phyloP scores from a whole-genome alignment of 108 stramenopile species.

The Fragilaria radians region DNA sequence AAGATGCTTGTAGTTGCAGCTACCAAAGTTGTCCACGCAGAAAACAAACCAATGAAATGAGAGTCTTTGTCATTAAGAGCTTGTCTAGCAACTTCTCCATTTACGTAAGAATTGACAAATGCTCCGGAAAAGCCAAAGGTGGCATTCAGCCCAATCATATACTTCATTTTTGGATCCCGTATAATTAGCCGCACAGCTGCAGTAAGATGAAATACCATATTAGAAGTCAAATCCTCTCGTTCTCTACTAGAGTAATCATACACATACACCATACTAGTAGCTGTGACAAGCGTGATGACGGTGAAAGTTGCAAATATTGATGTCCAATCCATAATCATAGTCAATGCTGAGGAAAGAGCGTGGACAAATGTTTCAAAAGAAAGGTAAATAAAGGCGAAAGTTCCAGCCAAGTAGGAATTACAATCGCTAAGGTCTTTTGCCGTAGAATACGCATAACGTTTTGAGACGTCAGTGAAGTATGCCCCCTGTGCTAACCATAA shows the following conservation, averaged over 20 bases:
- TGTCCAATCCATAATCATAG: constrained; percentile 33
- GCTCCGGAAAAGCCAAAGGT: constrained; percentile 65
- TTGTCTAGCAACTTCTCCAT: constrained; percentile 60
- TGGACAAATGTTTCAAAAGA: constrained; percentile 32
- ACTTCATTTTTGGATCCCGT: constrained; percentile 71
- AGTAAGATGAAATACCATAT: constrained; percentile 33
- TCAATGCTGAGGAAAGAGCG: constrained; percentile 48
- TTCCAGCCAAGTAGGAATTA: constrained; percentile 49
- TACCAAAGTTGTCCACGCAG: constrained; percentile 39
- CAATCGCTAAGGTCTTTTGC: too few species aligned
- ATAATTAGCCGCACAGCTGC: constrained; percentile 50
- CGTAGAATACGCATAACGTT: constrained; percentile 48
- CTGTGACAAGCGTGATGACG: constrained; percentile 31
- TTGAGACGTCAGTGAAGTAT: constrained; percentile 56
- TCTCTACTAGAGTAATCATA: constrained; percentile 16
- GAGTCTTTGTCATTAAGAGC: constrained; percentile 47
- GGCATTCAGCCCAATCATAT: constrained; percentile 67
- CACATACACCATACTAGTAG: constrained; percentile 35
- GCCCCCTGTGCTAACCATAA: constrained; percentile 80
- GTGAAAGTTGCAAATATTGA: constrained; percentile 56
- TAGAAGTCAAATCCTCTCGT: constrained; percentile 1
- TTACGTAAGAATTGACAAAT: constrained; percentile 65
- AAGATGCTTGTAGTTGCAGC: constrained; percentile 51
- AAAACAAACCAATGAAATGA: constrained; percentile 56
- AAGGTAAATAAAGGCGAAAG: constrained; percentile 75